Evolutionary conservation across 768 basidiomycete genomes (phyloP).

Genomic region (Boletus pseudopeckii): DNA sequence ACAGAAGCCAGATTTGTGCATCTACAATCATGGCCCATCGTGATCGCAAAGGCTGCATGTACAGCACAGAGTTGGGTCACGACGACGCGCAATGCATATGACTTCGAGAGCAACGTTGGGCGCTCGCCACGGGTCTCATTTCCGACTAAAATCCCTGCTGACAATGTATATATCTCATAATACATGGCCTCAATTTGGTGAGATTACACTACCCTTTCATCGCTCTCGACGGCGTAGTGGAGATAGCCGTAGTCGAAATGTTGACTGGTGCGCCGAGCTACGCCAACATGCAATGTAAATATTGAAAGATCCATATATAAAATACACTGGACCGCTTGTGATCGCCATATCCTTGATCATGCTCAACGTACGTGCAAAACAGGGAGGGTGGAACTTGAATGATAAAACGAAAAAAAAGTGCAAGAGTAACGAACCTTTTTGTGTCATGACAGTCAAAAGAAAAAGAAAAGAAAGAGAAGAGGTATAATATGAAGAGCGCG

Average conservation of each 20-base stretch:
- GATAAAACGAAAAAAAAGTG: background rate
- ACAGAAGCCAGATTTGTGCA: too few relatives aligned
- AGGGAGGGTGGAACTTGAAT: background rate
- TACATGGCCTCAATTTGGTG: too few relatives aligned
- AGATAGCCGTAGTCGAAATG: too few relatives aligned
- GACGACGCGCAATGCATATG: too few relatives aligned
- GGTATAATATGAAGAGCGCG: slow-evolving; percentile 3
- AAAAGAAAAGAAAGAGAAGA: background rate
- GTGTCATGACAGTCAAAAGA: background rate
- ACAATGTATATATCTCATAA: too few relatives aligned
- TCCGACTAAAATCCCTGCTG: background rate
- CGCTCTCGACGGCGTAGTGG: too few relatives aligned
- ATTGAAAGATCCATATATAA: slow-evolving; percentile 17
- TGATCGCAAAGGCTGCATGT: too few relatives aligned
- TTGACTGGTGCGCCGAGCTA: too few relatives aligned
- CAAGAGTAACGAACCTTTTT: background rate
- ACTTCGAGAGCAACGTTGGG: too few relatives aligned
- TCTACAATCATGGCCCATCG: too few relatives aligned
- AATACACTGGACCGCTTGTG: slow-evolving; percentile 7
- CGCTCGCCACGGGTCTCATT: background rate
- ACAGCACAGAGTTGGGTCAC: too few relatives aligned
- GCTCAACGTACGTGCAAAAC: slow-evolving; percentile 7
- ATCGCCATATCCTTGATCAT: slow-evolving; percentile 1
- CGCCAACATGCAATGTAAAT: slow-evolving; percentile 11
- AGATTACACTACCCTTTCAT: too few relatives aligned